Conservation (phyloP, 345 rosid species). For the Toxicodendron radicans region DNA sequence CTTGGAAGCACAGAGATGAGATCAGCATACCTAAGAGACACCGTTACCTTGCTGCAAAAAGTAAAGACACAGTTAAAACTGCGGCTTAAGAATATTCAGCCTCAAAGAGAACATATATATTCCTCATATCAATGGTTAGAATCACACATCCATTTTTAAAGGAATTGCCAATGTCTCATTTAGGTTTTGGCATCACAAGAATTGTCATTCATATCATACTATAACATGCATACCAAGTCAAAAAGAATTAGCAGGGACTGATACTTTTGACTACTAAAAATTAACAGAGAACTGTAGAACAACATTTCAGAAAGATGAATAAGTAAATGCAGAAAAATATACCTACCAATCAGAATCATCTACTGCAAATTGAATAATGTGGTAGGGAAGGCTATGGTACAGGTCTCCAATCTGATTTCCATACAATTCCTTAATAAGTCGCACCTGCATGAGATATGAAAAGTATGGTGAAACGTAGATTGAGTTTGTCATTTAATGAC, state of each 20-base stretch:
- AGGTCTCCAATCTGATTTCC: constrained; percentile 92
- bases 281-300: neutral
- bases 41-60: constrained; percentile 74
- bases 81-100: constrained; percentile 4
- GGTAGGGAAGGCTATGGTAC: constrained; percentile 90
- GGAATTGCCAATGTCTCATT: neutral
- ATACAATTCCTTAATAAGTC: constrained; percentile 84
- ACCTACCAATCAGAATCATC: constrained; percentile 84
- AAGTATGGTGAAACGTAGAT: constrained; percentile 1
- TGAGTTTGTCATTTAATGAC: constrained; percentile 7
- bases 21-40: constrained; percentile 79
- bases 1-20: constrained; percentile 74
- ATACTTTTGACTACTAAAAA: neutral
- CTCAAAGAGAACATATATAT: neutral
- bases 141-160: neutral
- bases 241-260: neutral
- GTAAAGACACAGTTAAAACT: constrained; percentile 7
- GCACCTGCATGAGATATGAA: constrained; percentile 51
- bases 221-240: neutral
- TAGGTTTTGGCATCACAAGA: neutral
- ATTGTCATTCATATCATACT: no score
- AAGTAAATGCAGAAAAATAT: constrained; percentile 13
- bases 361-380: constrained; percentile 78
- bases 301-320: neutral
- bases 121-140: neutral